Percentiles rank a stretch among this genome's conserved stretches.
These are phyloP conservation scores for Trichosporon inkin DNA, from an alignment of 1,284 basidiomycete species.

Conservation along the genomic window DNA sequence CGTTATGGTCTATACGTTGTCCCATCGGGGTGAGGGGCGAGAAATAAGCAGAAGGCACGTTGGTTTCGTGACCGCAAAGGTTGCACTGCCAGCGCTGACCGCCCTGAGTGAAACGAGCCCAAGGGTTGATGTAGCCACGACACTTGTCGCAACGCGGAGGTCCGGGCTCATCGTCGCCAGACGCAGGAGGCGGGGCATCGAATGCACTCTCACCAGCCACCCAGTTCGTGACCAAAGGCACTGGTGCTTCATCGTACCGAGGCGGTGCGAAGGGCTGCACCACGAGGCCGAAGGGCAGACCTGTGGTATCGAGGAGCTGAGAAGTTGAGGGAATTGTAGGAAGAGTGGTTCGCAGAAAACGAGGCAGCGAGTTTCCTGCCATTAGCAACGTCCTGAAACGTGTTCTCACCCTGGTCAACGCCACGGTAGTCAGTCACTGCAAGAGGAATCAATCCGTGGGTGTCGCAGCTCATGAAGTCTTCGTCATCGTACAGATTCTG, in stretches of 20 bases:
- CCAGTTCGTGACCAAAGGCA: slow-evolving; percentile 66
- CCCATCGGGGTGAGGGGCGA: slow-evolving; percentile 76
- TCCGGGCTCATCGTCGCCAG: slow-evolving; percentile 54
- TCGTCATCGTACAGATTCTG: slow-evolving; percentile 76
- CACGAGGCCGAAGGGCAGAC: slow-evolving; percentile 76
- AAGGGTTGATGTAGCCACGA: slow-evolving; percentile 90
- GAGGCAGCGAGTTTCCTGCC: slow-evolving; percentile 65
- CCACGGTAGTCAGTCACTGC: slow-evolving; percentile 82
- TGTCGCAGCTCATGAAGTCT: slow-evolving; percentile 67
- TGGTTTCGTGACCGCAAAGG: slow-evolving; percentile 74
- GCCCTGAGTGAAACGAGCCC: slow-evolving; percentile 81
- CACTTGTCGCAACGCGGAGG: slow-evolving; percentile 84
- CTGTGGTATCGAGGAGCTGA: slow-evolving; percentile 73
- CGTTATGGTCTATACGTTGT: slow-evolving; percentile 73
- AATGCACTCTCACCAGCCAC: slow-evolving; percentile 42
- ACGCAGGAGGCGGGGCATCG: slow-evolving; percentile 72
- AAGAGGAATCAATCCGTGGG: slow-evolving; percentile 71
- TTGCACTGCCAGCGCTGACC: slow-evolving; percentile 91
- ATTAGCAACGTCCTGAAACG: not conserved
- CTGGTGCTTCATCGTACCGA: slow-evolving; percentile 70
- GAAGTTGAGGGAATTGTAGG: slow-evolving; percentile 74
- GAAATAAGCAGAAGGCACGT: slow-evolving; percentile 82
- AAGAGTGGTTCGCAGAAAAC: slow-evolving; percentile 63
- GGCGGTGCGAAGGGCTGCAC: slow-evolving; percentile 88
- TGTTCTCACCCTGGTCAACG: slow-evolving; percentile 77